Base-by-base conservation (phyloP, 1,284 basidiomycete species). In the Marasmius sp. region DNA sequence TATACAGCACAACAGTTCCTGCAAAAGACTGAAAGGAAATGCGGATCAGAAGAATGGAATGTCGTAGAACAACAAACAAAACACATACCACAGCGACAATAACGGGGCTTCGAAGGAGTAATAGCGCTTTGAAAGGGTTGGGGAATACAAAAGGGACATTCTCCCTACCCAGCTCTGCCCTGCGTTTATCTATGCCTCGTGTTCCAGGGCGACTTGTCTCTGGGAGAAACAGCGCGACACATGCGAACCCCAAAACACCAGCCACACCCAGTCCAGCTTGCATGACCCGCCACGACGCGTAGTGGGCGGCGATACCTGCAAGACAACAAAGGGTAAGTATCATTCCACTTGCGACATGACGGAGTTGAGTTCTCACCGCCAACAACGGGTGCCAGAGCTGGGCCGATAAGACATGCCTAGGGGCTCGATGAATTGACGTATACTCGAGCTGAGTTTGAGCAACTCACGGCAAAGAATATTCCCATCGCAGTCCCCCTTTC, bases 231-330 rank as follows among this genome's bases (percentile, higher is more conserved):
- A 84, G 57, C 7, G 76, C 69, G 38, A 87, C 77, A 8, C 82
- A 68, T 0, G 81, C 33, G 39, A 86, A 75, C 0, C 81, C 78
- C 3, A 81, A 59, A 0, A 81, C 64, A 5, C 82, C 82, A 34
- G 77, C 71, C 0, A 79, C 68, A 1, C 81, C 83, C 1, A 92
- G 63, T 0, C 73, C 68, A 43, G 74, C 73, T 71, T 94, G 91
- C 71, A 89, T 85, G 1, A 81, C 69, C 1, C 91, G 81, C 92
- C 92, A 94, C 0, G 89, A 88, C 39, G 77, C 78, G 64, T 86
- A 87, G 59, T 85, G 74, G 0, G 86, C 77, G 0, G 79, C 74
- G 20, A 78, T 34, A 43, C 85, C 85, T 74, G 59, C 20, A 12
- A 14, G 34, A 9, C 18, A 56, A 16, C 11, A 14, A 61, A 27